Conservation (phyloP, 306 rosid genomes). For the Oemleria cerasiformis region DNA sequence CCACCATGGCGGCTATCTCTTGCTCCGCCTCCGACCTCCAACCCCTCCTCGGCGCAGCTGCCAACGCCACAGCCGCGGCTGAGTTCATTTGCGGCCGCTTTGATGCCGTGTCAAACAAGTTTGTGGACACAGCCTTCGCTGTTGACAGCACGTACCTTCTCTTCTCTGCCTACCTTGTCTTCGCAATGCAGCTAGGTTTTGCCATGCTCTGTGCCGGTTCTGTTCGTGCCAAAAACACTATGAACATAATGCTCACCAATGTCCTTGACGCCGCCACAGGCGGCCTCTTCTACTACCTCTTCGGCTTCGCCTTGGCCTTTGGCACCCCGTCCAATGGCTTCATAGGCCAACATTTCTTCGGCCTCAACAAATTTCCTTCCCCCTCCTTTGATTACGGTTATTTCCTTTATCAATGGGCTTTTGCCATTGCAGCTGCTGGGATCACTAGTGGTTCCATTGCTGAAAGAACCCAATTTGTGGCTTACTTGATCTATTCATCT, state of each 20-base stretch:
- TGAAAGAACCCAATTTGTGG: conserved; percentile 47
- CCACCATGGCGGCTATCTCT: conserved; percentile 26
- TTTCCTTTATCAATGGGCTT: conserved; percentile 55
- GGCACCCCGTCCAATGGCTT: conserved; percentile 48
- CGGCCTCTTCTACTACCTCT: conserved; percentile 46
- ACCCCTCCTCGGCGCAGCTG: conserved; percentile 33
- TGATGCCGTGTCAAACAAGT: conserved; percentile 35
- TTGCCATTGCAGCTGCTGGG: conserved; percentile 59
- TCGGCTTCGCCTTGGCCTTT: conserved; percentile 52
- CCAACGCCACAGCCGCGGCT: conserved; percentile 28
- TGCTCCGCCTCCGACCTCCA: conserved; percentile 47
- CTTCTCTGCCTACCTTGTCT: conserved; percentile 56
- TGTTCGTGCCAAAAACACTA: conserved; percentile 54
- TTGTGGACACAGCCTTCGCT: conserved; percentile 36
- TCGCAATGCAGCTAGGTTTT: conserved; percentile 59
- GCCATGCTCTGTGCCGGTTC: conserved; percentile 67
- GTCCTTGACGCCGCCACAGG: conserved; percentile 55
- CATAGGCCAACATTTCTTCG: conserved; percentile 50
- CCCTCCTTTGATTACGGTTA: conserved; percentile 35
- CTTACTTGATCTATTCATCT: conserved; percentile 52
- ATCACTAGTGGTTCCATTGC: conserved; percentile 61
- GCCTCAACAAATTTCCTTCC: conserved; percentile 38
- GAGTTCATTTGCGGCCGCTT: conserved; percentile 48
- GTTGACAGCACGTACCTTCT: conserved; percentile 50
- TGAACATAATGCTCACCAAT: conserved; percentile 63